These are phyloP conservation scores for Lachancea cidri DNA, from an alignment of 805 yeast species.

Conservation along the genomic window DNA sequence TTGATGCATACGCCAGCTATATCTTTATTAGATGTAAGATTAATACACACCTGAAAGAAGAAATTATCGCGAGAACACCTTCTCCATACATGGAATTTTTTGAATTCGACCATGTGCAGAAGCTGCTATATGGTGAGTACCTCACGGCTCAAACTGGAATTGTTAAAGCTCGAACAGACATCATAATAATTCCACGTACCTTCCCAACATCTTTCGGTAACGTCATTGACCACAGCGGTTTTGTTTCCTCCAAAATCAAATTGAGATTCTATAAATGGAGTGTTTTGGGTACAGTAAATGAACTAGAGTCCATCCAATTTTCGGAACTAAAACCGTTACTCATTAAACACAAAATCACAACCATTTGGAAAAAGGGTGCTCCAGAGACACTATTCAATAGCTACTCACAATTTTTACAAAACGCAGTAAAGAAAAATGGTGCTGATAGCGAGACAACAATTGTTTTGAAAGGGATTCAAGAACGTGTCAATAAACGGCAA, in stretches of 20 bases:
- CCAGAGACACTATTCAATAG: constrained; percentile 11
- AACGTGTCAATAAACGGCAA: constrained; percentile 1
- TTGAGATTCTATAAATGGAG: constrained; percentile 14
- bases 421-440: neutral
- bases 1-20: constrained; percentile 1
- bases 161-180: constrained; percentile 14
- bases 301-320: constrained; percentile 4
- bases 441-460: constrained; percentile 4
- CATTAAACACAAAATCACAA: constrained; percentile 11
- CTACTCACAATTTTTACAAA: neutral
- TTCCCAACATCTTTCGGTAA: constrained; percentile 13
- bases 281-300: constrained; percentile 1
- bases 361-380: constrained; percentile 16
- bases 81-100: neutral
- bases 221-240: constrained; percentile 12
- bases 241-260: constrained; percentile 10
- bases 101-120: constrained; percentile 2
- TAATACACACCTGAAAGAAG: neutral
- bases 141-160: neutral
- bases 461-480: constrained; percentile 6
- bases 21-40: constrained; percentile 4
- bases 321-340: constrained; percentile 9
- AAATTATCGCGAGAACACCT: constrained; percentile 2
- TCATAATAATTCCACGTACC: constrained; percentile 18
- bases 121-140: constrained; percentile 4